Percentiles rank a stretch among this genome's conserved stretches.
phyloP scores from a whole-genome alignment of 495 filamentous ascomycete species.

The Geopyxis carbonaria region DNA sequence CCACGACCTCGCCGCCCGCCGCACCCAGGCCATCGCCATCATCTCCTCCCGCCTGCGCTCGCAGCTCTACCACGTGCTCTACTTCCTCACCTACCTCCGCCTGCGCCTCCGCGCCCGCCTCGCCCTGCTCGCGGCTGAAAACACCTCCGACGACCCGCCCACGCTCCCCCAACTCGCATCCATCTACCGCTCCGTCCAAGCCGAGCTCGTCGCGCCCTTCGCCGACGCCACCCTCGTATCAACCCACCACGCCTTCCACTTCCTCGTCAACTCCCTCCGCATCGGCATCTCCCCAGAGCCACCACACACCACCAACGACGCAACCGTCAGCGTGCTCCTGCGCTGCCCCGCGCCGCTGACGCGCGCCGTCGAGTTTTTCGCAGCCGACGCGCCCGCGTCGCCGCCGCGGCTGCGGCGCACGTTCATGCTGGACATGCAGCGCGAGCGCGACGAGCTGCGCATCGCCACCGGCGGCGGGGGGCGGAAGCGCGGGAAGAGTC shows the following conservation, averaged over 20 bases:
- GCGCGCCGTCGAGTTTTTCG: slow-evolving; percentile 24
- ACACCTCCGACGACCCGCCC: slow-evolving; percentile 7
- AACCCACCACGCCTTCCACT: slow-evolving; percentile 25
- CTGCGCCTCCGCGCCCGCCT: slow-evolving; percentile 21
- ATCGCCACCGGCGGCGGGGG: slow-evolving; percentile 7
- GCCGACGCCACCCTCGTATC: slow-evolving; percentile 16
- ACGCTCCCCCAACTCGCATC: slow-evolving; percentile 9
- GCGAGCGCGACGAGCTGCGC: slow-evolving; percentile 14
- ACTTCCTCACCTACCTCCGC: slow-evolving; percentile 22
- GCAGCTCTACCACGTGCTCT: slow-evolving; percentile 23
- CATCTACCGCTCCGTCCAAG: slow-evolving; percentile 17
- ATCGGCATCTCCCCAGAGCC: slow-evolving; percentile 23
- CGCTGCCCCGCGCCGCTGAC: slow-evolving; percentile 14
- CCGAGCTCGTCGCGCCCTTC: slow-evolving; percentile 13
- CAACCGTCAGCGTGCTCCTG: slow-evolving; percentile 20
- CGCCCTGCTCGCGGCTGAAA: slow-evolving; percentile 17
- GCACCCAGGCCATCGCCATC: slow-evolving; percentile 17
- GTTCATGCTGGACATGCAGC: slow-evolving; percentile 26
- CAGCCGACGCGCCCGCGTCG: slow-evolving; percentile 14
- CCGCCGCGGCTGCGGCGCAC: slow-evolving; percentile 16
- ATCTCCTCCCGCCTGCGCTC: slow-evolving; percentile 18
- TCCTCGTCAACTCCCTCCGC: slow-evolving; percentile 24
- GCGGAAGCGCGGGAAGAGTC: slow-evolving; percentile 36
- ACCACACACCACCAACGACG: slow-evolving; percentile 25
- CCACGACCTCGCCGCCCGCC: slow-evolving; percentile 11